These are phyloP conservation scores for Jacaranda copaia DNA, from an alignment of 257 asterid genomes.

Conservation along the genomic window DNA sequence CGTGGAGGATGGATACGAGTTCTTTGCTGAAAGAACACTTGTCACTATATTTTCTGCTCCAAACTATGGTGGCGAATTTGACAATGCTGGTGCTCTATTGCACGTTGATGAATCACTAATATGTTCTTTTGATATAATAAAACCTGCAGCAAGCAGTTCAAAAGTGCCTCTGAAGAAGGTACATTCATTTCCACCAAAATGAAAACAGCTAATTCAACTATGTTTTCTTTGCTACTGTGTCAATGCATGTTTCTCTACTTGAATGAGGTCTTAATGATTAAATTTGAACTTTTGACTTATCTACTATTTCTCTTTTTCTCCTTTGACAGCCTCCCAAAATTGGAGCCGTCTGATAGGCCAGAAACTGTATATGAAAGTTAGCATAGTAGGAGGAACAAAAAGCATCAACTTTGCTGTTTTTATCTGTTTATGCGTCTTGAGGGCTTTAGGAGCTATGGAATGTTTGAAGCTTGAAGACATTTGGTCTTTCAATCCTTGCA, in stretches of 20 bases:
- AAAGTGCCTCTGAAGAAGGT: slow-evolving; percentile 75
- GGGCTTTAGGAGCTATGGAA: too few relatives aligned
- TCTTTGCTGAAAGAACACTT: slow-evolving; percentile 76
- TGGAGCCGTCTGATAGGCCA: slow-evolving; percentile 44
- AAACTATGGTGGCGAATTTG: slow-evolving; percentile 83
- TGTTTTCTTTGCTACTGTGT: neutral
- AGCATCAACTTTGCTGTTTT: neutral
- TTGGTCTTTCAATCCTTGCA: neutral
- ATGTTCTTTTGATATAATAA: slow-evolving; percentile 79
- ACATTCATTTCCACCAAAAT: neutral
- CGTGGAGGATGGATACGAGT: slow-evolving; percentile 91
- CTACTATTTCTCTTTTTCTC: neutral
- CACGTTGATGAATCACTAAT: slow-evolving; percentile 72
- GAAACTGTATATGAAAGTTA: slow-evolving; percentile 42
- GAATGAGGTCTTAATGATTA: neutral
- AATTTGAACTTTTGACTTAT: neutral
- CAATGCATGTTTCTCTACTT: neutral
- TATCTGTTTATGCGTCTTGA: too few relatives aligned
- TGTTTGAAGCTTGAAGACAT: neutral
- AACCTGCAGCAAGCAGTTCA: slow-evolving; percentile 53
- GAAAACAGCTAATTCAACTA: neutral
- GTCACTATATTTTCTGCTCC: slow-evolving; percentile 82
- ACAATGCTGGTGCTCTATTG: slow-evolving; percentile 80
- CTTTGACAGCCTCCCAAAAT: slow-evolving; percentile 57
- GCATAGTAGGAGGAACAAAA: slow-evolving; percentile 35